Evolutionary conservation across 352 stramenopile species (phyloP).

Genomic region (Globisporangium rhizosaccharum): DNA sequence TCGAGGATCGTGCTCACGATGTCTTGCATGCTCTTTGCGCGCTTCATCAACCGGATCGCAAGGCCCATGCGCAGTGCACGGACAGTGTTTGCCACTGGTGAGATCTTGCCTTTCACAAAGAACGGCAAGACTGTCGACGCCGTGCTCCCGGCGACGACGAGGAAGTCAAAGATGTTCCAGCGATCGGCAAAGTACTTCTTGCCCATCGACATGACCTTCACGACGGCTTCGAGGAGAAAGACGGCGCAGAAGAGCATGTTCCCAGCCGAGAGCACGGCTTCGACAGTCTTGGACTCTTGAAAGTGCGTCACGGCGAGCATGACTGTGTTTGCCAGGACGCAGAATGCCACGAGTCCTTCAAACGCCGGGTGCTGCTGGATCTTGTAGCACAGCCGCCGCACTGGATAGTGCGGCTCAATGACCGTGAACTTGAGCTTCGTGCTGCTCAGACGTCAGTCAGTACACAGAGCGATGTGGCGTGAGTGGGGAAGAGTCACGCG

Average conservation of each 20-base stretch:
- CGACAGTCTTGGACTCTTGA: slow-evolving; percentile 16
- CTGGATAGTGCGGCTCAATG: slow-evolving; percentile 15
- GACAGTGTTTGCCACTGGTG: slow-evolving; percentile 46
- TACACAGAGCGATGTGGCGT: neutral
- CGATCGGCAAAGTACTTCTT: slow-evolving; percentile 47
- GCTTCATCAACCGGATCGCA: slow-evolving; percentile 39
- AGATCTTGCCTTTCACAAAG: slow-evolving; percentile 34
- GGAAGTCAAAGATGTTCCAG: slow-evolving; percentile 75
- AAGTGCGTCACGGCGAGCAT: slow-evolving; percentile 40
- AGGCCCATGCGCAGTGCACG: slow-evolving; percentile 62
- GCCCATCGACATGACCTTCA: slow-evolving; percentile 66
- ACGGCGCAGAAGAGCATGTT: slow-evolving; percentile 51
- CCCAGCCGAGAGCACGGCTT: slow-evolving; percentile 12
- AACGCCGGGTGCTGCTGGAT: slow-evolving; percentile 29
- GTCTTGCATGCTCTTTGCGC: slow-evolving; percentile 46
- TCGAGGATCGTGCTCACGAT: slow-evolving; percentile 69
- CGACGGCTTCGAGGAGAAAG: slow-evolving; percentile 48
- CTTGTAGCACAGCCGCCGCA: slow-evolving; percentile 22
- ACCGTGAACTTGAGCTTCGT: slow-evolving; percentile 24
- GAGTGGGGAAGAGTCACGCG: neutral
- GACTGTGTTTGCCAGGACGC: slow-evolving; percentile 34
- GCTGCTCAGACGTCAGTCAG: slow-evolving; percentile 2
- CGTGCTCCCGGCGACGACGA: slow-evolving; percentile 39
- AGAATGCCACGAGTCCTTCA: slow-evolving; percentile 24
- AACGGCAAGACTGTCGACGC: slow-evolving; percentile 35